phyloP scores from a whole-genome alignment of 495 filamentous ascomycete genomes.

The Podospora tetraspora region DNA sequence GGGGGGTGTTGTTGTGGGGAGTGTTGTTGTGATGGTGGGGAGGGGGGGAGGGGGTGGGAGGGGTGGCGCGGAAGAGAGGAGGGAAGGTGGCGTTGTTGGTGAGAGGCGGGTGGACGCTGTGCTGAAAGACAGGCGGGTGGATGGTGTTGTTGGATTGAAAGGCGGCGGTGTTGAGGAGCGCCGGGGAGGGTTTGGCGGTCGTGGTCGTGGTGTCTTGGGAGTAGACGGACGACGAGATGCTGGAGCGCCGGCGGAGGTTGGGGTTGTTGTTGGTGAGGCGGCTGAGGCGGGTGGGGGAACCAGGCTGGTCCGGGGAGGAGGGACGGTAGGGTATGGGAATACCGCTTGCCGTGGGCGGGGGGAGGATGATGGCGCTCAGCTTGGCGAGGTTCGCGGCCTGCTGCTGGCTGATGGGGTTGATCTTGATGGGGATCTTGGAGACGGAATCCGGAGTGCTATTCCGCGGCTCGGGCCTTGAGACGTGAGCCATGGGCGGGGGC shows the following conservation, averaged over 20 bases:
- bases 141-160: not conserved
- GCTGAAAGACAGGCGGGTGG: not conserved
- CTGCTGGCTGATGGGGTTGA: not conserved
- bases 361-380: conserved; percentile 9
- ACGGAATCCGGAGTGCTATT: not conserved
- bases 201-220: conserved; percentile 17
- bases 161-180: not conserved
- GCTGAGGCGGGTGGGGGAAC: not conserved
- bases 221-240: conserved; percentile 26
- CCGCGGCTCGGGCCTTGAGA: not conserved
- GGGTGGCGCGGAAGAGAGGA: conserved; percentile 1
- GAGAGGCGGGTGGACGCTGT: not conserved
- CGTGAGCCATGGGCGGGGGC: not conserved
- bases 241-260: not conserved
- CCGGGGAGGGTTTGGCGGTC: not conserved
- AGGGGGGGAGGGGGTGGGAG: not conserved
- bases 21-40: not conserved
- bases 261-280: not conserved
- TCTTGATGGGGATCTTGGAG: conserved; percentile 12
- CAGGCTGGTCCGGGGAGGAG: conserved; percentile 3
- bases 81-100: not conserved
- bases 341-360: not conserved
- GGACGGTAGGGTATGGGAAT: not conserved
- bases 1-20: not conserved
- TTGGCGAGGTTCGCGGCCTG: not conserved